Conservation (phyloP, 177 flowering plant genomes). For the Vitis hybrid region DNA sequence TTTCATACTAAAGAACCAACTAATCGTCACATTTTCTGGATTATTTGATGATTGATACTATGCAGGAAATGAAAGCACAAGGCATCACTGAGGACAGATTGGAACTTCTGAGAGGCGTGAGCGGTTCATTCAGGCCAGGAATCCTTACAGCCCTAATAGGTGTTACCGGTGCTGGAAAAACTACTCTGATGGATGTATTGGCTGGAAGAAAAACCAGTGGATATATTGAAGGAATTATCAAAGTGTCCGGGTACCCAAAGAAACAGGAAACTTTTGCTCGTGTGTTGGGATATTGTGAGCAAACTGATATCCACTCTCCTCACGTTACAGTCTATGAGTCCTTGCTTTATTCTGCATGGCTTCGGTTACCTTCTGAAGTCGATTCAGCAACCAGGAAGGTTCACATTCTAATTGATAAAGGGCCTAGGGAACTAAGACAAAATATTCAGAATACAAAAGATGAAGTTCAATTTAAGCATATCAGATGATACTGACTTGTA, state of each 20-base stretch:
- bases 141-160: conserved; percentile 51
- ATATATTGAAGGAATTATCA: conserved; percentile 25
- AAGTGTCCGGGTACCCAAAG: conserved; percentile 15
- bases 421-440: too few species aligned
- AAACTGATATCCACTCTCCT: too few species aligned
- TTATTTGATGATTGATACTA: too few species aligned
- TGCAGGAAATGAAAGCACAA: conserved; percentile 30
- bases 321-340: too few species aligned
- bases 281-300: too few species aligned
- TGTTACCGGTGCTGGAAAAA: conserved; percentile 52
- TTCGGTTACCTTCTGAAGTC: too few species aligned
- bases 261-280: too few species aligned
- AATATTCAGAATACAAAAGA: too few species aligned
- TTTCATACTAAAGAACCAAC: too few species aligned
- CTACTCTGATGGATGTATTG: conserved; percentile 47
- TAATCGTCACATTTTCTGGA: neutral
- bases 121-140: conserved; percentile 49
- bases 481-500: too few species aligned
- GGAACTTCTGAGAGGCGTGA: conserved; percentile 39
- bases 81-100: conserved; percentile 24
- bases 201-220: conserved; percentile 33
- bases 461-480: too few species aligned
- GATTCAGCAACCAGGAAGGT: conserved; percentile 17
- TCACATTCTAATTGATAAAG: neutral
- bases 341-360: too few species aligned